Evolutionary conservation across 345 rosid genomes (phyloP).

Genomic region (Rhodamnia argentea): DNA sequence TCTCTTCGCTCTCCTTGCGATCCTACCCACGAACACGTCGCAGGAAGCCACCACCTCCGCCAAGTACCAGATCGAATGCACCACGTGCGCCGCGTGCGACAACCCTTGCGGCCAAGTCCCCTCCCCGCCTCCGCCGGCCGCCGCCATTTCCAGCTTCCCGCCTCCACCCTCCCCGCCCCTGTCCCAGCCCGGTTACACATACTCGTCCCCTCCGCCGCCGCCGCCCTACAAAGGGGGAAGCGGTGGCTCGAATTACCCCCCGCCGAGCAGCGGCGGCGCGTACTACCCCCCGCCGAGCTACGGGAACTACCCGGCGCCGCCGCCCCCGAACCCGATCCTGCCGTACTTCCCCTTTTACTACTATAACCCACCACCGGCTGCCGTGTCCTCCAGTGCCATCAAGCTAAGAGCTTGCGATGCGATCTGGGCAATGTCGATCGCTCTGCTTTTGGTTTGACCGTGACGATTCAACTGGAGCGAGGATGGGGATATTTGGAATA

Average conservation of each 20-base stretch:
- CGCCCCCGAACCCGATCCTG: conserved; percentile 45
- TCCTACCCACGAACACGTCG: not conserved
- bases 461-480: not conserved
- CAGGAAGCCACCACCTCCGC: not conserved
- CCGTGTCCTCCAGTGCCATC: not conserved
- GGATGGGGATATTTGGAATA: not conserved
- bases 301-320: conserved; percentile 18
- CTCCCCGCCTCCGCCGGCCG: conserved; percentile 16
- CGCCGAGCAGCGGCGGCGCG: conserved; percentile 9
- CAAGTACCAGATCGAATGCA: conserved; percentile 22
- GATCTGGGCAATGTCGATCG: not conserved
- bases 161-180: conserved; percentile 5
- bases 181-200: conserved; percentile 10
- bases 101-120: conserved; percentile 16
- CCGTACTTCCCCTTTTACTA: conserved; percentile 44
- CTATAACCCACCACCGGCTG: conserved; percentile 20
- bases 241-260: conserved; percentile 5
- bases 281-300: conserved; percentile 12
- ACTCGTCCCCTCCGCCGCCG: conserved; percentile 20
- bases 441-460: not conserved
- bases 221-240: conserved; percentile 4
- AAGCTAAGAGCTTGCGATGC: not conserved
- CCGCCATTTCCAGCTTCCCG: not conserved
- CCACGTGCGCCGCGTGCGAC: conserved; percentile 37
- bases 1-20: not conserved